phyloP scores from a whole-genome alignment of 306 rosid genomes.

The Cajanus cajan region DNA sequence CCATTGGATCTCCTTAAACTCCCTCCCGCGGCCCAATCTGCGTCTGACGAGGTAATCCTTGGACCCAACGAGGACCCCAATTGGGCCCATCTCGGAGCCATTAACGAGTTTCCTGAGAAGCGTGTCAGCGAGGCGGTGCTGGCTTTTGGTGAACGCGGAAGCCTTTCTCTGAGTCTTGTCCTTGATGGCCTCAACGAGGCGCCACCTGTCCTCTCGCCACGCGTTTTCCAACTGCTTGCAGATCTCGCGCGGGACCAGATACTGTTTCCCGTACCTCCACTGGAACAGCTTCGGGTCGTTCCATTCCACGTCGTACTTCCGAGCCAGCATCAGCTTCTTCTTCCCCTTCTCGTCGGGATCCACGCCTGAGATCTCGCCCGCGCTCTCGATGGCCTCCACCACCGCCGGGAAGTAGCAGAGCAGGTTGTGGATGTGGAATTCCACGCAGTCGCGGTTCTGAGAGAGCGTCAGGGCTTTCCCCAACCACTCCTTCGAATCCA shows the following conservation, averaged over 20 bases:
- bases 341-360: conserved; percentile 69
- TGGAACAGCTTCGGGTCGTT: conserved; percentile 77
- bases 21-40: conserved; percentile 60
- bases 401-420: conserved; percentile 71
- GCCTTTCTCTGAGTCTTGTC: conserved; percentile 21
- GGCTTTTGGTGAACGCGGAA: conserved; percentile 43
- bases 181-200: conserved; percentile 59
- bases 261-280: conserved; percentile 92
- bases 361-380: conserved; percentile 67
- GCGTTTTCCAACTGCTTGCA: conserved; percentile 54
- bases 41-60: conserved; percentile 69
- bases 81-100: conserved; percentile 54
- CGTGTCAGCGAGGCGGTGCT: conserved; percentile 48
- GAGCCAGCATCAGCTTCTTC: conserved; percentile 54
- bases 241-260: conserved; percentile 68
- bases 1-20: conserved; percentile 86
- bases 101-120: conserved; percentile 48
- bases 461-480: conserved; percentile 62
- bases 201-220: conserved; percentile 83
- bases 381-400: conserved; percentile 77
- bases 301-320: conserved; percentile 80
- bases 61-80: conserved; percentile 48
- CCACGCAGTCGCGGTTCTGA: conserved; percentile 67
- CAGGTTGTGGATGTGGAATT: conserved; percentile 80
- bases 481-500: conserved; percentile 78